Conservation (phyloP, 1,284 basidiomycete genomes). For the Ceratobasidium papillatum region DNA sequence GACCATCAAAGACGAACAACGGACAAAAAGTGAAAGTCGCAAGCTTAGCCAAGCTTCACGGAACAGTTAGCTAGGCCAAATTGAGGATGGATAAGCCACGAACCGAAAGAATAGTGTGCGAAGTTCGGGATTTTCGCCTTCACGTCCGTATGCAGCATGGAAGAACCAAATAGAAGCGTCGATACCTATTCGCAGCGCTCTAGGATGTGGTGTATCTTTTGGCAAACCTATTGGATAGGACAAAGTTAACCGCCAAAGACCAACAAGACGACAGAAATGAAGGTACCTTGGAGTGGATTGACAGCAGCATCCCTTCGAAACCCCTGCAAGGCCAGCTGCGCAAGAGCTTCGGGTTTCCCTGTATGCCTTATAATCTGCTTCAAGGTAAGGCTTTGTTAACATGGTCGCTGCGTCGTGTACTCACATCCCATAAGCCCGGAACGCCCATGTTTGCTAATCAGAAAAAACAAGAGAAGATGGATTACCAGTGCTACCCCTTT, state of each 20-base stretch:
- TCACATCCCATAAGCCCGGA: constrained; percentile 55
- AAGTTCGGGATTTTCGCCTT: constrained; percentile 58
- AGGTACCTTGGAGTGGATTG: constrained; percentile 52
- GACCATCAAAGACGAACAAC: constrained; percentile 95
- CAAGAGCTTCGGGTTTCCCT: constrained; percentile 45
- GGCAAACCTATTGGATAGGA: constrained; percentile 20
- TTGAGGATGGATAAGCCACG: background rate
- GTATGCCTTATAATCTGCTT: constrained; percentile 45
- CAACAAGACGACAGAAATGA: background rate
- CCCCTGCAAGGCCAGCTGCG: constrained; percentile 49
- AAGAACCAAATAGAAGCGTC: constrained; percentile 55
- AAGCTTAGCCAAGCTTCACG: constrained; percentile 60
- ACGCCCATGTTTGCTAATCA: constrained; percentile 52
- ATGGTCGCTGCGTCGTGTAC: constrained; percentile 36
- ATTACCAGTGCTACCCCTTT: background rate
- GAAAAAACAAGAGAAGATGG: background rate
- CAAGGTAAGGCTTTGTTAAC: background rate
- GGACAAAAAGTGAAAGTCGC: constrained; percentile 82
- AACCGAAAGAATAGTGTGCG: constrained; percentile 60
- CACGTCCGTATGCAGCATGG: constrained; percentile 53
- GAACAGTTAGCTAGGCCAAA: constrained; percentile 45
- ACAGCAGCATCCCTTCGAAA: constrained; percentile 50
- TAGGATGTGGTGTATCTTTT: constrained; percentile 19
- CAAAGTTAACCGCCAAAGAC: background rate
- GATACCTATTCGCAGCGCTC: constrained; percentile 30